Conservation (phyloP, 2,329 filamentous ascomycete genomes). For the Dactylellina parvicollis region DNA sequence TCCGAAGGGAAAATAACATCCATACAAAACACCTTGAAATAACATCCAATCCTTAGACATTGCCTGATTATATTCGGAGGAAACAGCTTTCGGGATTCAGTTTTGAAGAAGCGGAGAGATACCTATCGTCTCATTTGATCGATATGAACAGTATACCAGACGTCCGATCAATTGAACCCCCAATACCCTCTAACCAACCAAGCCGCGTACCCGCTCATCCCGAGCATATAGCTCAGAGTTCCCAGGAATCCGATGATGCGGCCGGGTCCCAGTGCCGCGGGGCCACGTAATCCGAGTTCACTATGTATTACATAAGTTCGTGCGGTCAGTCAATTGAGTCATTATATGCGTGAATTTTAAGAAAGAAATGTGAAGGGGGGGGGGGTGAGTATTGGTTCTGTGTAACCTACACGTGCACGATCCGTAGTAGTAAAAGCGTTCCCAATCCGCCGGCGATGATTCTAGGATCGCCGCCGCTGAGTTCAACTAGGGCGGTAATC, state of each 20-base stretch:
- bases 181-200: constrained; percentile 40
- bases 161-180: constrained; percentile 20
- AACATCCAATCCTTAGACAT: no score
- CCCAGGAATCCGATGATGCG: constrained; percentile 52
- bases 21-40: no score
- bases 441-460: constrained; percentile 26
- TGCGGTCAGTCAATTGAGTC: neutral
- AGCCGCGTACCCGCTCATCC: constrained; percentile 44
- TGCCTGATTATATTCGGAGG: no score
- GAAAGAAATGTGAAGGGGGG: no score
- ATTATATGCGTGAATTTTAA: no score
- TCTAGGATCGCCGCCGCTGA: constrained; percentile 29
- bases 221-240: constrained; percentile 39
- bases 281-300: constrained; percentile 34
- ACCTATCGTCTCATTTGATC: neutral
- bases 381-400: neutral
- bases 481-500: constrained; percentile 29
- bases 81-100: no score
- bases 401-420: constrained; percentile 46
- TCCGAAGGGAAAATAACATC: no score
- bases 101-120: neutral
- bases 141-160: no score
- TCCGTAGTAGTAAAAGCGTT: constrained; percentile 24
- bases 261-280: constrained; percentile 29
- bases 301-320: neutral